A percentile compares a stretch with the other conserved stretches of the same genome.
phyloP scores from a whole-genome alignment of 2,329 filamentous ascomycete genomes.

The Fusarium incarnatum region DNA sequence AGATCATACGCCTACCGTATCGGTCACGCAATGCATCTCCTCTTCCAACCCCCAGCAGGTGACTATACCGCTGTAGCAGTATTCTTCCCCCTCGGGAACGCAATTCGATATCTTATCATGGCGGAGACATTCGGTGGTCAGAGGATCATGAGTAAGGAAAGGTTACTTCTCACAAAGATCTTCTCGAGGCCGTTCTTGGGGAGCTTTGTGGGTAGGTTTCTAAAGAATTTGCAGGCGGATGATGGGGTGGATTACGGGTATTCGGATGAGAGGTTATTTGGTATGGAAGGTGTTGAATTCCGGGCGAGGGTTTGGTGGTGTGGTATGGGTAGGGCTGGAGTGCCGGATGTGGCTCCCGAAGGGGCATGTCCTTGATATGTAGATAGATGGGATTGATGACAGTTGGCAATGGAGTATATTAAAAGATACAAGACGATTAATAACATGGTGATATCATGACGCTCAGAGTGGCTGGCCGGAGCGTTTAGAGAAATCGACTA shows the following conservation, averaged over 20 bases:
- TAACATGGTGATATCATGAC: no score
- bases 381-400: no score
- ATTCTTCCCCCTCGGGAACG: constrained; percentile 12
- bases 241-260: constrained; percentile 19
- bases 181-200: constrained; percentile 11
- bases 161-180: neutral
- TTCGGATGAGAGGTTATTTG: neutral
- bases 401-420: no score
- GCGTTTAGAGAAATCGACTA: no score
- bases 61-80: constrained; percentile 3
- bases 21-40: neutral
- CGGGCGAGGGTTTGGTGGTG: constrained; percentile 31
- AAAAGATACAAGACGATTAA: no score
- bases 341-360: neutral
- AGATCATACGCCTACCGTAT: constrained; percentile 18
- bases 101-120: constrained; percentile 24
- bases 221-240: constrained; percentile 9
- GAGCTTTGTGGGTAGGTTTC: constrained; percentile 16
- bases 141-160: neutral
- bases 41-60: neutral
- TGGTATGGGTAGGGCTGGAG: constrained; percentile 1
- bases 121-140: neutral
- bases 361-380: neutral
- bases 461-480: no score
- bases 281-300: constrained; percentile 17